Percentiles rank a stretch among this genome's conserved stretches.
Evolutionary conservation across 164 flowering plant genomes (phyloP).

Genomic region (Chloranthus sessilifolius): DNA sequence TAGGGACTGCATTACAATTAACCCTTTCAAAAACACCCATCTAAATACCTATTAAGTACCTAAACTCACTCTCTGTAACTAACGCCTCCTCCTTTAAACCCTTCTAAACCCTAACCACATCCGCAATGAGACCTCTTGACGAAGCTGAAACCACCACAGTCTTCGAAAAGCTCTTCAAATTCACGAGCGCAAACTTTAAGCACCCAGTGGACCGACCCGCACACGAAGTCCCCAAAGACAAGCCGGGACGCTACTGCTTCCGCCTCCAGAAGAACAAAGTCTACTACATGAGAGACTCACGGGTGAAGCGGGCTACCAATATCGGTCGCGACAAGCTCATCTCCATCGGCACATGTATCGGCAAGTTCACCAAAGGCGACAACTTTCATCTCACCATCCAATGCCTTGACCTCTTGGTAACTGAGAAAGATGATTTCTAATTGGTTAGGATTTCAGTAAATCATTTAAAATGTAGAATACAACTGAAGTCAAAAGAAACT

Average conservation of each 20-base stretch:
- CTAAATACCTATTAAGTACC: too few relatives aligned
- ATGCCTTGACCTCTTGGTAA: conserved; percentile 38
- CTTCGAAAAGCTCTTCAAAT: conserved; percentile 65
- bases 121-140: conserved; percentile 70
- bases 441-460: too few relatives aligned
- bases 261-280: conserved; percentile 60
- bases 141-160: conserved; percentile 58
- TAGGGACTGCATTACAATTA: too few relatives aligned
- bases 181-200: conserved; percentile 61
- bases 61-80: too few relatives aligned
- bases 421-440: too few relatives aligned
- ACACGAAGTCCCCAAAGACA: conserved; percentile 46
- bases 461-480: too few relatives aligned
- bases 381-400: conserved; percentile 73
- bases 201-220: conserved; percentile 63
- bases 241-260: conserved; percentile 55
- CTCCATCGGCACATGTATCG: conserved; percentile 55
- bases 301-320: conserved; percentile 66
- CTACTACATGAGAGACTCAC: conserved; percentile 49
- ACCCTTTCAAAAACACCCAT: too few relatives aligned
- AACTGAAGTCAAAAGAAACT: too few relatives aligned
- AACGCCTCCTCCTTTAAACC: not conserved
- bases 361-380: conserved; percentile 61
- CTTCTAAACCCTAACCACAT: conserved; percentile 24
- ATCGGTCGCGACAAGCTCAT: conserved; percentile 38